A percentile compares a stretch with the other conserved stretches of the same genome.
These are phyloP conservation scores for Leavenworthia alabamica DNA, from an alignment of 345 rosid genomes.

Conservation along the genomic window DNA sequence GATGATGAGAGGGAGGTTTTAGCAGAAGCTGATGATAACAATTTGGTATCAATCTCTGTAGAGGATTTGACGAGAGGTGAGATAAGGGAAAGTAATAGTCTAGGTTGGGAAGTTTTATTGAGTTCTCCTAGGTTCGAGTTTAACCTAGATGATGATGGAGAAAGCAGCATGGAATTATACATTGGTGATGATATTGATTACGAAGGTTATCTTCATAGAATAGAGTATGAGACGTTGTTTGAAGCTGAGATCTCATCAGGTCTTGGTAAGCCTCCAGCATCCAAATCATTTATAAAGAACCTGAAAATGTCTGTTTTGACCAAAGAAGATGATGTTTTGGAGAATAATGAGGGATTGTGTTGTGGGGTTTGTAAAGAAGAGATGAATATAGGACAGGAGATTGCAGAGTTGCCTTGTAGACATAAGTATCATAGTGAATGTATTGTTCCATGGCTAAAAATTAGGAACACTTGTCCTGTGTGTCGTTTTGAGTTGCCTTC, in stretches of 20 bases:
- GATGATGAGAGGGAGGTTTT: slow-evolving; percentile 61
- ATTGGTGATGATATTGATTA: slow-evolving; percentile 11
- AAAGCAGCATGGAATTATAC: slow-evolving; percentile 40
- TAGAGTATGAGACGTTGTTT: slow-evolving; percentile 65
- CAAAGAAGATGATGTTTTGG: slow-evolving; percentile 46
- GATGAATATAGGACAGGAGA: slow-evolving; percentile 51
- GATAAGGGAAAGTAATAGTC: slow-evolving; percentile 36
- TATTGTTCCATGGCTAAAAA: slow-evolving; percentile 76
- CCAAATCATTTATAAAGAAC: slow-evolving; percentile 54
- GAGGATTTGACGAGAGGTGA: slow-evolving; percentile 51
- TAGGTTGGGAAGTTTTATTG: slow-evolving; percentile 82
- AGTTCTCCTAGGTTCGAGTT: slow-evolving; percentile 54
- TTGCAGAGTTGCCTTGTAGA: slow-evolving; percentile 69
- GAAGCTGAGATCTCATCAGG: slow-evolving; percentile 52
- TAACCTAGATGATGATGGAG: slow-evolving; percentile 51
- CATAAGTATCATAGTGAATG: slow-evolving; percentile 84
- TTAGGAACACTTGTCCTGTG: slow-evolving; percentile 90
- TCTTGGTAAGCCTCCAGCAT: slow-evolving; percentile 63
- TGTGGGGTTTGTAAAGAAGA: slow-evolving; percentile 96
- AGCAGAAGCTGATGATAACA: slow-evolving; percentile 49
- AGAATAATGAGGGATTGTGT: slow-evolving; percentile 30
- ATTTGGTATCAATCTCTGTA: slow-evolving; percentile 49
- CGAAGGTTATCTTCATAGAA: slow-evolving; percentile 52
- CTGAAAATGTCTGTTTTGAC: slow-evolving; percentile 46
- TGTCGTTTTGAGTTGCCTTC: slow-evolving; percentile 86